phyloP scores from a whole-genome alignment of 768 basidiomycete genomes.

The Mycena amicta region DNA sequence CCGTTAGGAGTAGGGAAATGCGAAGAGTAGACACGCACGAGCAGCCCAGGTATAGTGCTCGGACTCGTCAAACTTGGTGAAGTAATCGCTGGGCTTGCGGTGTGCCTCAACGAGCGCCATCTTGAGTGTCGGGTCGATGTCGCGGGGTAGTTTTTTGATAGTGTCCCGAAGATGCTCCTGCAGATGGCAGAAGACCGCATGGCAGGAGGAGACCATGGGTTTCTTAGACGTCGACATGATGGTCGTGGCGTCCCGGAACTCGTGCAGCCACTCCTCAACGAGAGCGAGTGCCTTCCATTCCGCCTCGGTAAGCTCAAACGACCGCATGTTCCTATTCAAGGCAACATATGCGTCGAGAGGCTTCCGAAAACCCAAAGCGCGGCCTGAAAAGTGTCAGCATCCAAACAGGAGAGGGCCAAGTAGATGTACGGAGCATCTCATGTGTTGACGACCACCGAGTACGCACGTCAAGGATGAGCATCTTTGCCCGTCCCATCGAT shows the following conservation, averaged over 20 bases:
- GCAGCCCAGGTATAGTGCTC: slow-evolving; percentile 19
- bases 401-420: neutral
- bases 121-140: slow-evolving; percentile 6
- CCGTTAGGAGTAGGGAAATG: neutral
- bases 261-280: slow-evolving; percentile 9
- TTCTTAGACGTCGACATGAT: slow-evolving; percentile 22
- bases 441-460: slow-evolving; percentile 23
- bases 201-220: slow-evolving; percentile 19
- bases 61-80: slow-evolving; percentile 17
- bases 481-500: neutral
- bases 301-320: neutral
- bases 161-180: slow-evolving; percentile 5
- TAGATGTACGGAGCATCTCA: slow-evolving; percentile 14
- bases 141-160: slow-evolving; percentile 9
- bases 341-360: slow-evolving; percentile 1
- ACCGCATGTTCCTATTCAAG: neutral
- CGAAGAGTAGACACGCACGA: neutral
- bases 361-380: neutral
- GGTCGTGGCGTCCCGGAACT: slow-evolving; percentile 12
- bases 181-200: slow-evolving; percentile 20
- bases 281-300: slow-evolving; percentile 8
- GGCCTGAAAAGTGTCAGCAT: neutral
- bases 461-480: slow-evolving; percentile 21
- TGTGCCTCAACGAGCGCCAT: slow-evolving; percentile 15
- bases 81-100: slow-evolving; percentile 26